Percentiles rank a stretch among this genome's conserved stretches.
Conservation (phyloP, 352 stramenopile species). For the Globisporangium heterothallicum region DNA sequence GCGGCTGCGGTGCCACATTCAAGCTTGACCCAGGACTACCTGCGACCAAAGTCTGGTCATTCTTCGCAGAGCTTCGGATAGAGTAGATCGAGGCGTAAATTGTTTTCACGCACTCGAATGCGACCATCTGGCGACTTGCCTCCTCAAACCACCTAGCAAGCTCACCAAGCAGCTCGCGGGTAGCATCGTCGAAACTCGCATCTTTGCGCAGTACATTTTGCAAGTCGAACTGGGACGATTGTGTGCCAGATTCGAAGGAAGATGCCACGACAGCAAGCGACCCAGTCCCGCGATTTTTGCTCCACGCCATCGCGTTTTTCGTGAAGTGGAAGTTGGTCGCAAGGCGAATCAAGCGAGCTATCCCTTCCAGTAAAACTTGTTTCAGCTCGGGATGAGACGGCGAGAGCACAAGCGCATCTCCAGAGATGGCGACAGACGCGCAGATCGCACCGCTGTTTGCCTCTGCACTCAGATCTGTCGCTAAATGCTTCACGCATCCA, state of each 20-base stretch:
- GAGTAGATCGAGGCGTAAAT: constrained; percentile 49
- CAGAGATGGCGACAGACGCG: constrained; percentile 39
- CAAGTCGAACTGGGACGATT: constrained; percentile 34
- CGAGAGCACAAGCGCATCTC: constrained; percentile 32
- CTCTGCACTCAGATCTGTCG: constrained; percentile 28
- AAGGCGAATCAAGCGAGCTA: constrained; percentile 48
- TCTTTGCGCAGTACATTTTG: constrained; percentile 42
- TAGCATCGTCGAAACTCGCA: constrained; percentile 31
- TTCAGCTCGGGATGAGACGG: constrained; percentile 47
- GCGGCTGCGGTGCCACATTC: neutral
- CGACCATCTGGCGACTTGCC: constrained; percentile 45
- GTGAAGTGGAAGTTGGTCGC: constrained; percentile 59
- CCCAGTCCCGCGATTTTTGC: constrained; percentile 38
- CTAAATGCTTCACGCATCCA: constrained; percentile 27
- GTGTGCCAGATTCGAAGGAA: constrained; percentile 23
- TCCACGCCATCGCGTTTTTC: constrained; percentile 55
- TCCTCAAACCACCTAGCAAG: constrained; percentile 42
- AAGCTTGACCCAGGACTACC: neutral
- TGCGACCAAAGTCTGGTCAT: neutral
- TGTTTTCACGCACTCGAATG: constrained; percentile 45
- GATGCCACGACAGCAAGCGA: constrained; percentile 26
- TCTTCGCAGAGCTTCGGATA: constrained; percentile 1
- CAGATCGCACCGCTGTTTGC: constrained; percentile 39
- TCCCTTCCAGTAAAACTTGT: constrained; percentile 39
- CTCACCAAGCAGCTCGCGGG: constrained; percentile 23